Conservation (phyloP, 441 rosid genomes). For the Viola pubescens region DNA sequence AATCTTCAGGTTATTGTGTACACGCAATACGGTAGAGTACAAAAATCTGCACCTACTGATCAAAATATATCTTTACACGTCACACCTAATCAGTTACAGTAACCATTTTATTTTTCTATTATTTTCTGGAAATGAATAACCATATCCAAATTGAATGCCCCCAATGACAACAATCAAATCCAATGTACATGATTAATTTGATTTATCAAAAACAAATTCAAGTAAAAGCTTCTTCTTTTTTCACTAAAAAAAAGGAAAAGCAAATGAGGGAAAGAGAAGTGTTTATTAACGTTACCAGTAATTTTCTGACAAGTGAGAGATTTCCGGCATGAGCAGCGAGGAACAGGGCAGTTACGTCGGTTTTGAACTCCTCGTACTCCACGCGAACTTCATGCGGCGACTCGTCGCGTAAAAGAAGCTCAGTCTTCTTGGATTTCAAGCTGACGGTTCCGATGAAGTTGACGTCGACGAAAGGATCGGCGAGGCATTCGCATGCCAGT, state of each 20-base stretch:
- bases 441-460: slow-evolving; percentile 76
- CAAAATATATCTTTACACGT: background rate
- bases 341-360: slow-evolving; percentile 82
- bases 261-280: background rate
- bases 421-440: slow-evolving; percentile 58
- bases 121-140: too few species aligned
- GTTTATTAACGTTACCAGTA: slow-evolving; percentile 46
- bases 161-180: background rate
- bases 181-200: background rate
- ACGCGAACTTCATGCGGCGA: slow-evolving; percentile 53
- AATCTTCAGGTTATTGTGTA: too few species aligned
- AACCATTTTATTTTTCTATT: background rate
- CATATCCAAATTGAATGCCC: background rate
- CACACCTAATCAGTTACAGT: background rate
- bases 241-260: background rate
- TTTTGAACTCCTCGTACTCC: slow-evolving; percentile 78
- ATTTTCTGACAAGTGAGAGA: slow-evolving; percentile 51
- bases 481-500: slow-evolving; percentile 42
- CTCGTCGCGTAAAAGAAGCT: slow-evolving; percentile 56
- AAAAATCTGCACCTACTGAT: background rate
- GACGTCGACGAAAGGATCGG: slow-evolving; percentile 71
- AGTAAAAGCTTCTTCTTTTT: background rate
- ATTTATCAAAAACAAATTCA: background rate
- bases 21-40: too few species aligned
- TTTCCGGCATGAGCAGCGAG: slow-evolving; percentile 76